Conservation (phyloP, 345 rosid species). For the Syzygium oleosum region DNA sequence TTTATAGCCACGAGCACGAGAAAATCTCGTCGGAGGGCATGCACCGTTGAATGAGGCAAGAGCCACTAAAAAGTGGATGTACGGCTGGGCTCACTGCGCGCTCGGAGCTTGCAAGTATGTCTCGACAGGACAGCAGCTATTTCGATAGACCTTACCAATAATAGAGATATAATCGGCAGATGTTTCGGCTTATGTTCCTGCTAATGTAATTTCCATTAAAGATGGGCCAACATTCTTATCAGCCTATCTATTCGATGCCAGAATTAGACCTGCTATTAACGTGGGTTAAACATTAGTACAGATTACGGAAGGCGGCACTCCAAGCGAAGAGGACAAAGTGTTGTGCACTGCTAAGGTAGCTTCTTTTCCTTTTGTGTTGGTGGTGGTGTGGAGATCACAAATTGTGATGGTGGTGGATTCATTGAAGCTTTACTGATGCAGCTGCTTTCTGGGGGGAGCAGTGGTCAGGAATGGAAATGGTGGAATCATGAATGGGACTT, state of each 20-base stretch:
- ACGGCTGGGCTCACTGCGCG: not conserved
- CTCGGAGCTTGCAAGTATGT: not conserved
- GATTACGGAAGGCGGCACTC: not conserved
- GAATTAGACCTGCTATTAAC: too few species aligned
- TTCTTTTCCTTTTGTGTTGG: not conserved
- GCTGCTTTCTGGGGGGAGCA: not conserved
- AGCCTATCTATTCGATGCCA: too few species aligned
- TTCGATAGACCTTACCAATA: not conserved
- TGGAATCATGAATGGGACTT: not conserved
- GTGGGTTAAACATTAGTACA: not conserved
- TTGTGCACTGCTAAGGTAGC: not conserved
- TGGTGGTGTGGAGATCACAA: not conserved
- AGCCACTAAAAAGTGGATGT: not conserved
- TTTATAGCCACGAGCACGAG: too few species aligned
- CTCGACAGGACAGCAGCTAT: not conserved
- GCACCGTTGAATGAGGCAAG: not conserved
- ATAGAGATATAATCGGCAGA: too few species aligned
- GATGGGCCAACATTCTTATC: too few species aligned
- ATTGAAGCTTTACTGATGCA: not conserved
- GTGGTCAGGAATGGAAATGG: not conserved
- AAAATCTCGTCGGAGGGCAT: rapidly evolving
- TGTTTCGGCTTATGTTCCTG: too few species aligned
- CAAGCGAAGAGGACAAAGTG: not conserved
- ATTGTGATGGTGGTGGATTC: not conserved
- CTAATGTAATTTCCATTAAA: too few species aligned